These are phyloP conservation scores for Cercospora sojina DNA, from an alignment of 2,329 filamentous ascomycete species.

Conservation along the genomic window DNA sequence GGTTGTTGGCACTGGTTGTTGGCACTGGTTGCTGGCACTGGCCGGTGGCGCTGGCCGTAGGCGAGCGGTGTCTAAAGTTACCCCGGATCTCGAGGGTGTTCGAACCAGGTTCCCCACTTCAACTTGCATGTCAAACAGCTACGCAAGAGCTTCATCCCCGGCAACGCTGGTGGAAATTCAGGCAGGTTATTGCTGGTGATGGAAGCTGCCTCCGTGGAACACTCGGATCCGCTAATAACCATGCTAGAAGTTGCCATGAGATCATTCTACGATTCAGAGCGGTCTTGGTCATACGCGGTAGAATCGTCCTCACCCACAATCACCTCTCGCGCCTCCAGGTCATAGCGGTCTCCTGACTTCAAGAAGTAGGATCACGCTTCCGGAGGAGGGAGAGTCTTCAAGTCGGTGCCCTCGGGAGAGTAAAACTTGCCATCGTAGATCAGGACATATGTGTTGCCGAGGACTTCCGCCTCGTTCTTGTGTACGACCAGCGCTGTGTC, in stretches of 20 bases:
- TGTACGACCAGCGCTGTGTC: slow-evolving; percentile 27
- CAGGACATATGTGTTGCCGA: slow-evolving; percentile 25
- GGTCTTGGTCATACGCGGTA: neutral
- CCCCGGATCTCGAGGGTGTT: neutral
- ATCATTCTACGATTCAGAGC: neutral
- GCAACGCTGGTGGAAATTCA: neutral
- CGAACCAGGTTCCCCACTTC: neutral
- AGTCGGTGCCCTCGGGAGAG: slow-evolving; percentile 22
- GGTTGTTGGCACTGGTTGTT: neutral
- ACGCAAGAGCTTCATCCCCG: neutral
- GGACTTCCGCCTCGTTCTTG: slow-evolving; percentile 24
- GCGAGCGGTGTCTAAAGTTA: neutral
- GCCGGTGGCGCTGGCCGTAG: neutral
- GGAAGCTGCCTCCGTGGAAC: neutral
- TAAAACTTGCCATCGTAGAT: slow-evolving; percentile 28
- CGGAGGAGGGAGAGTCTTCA: slow-evolving; percentile 22
- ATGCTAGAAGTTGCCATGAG: neutral
- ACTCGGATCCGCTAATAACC: neutral
- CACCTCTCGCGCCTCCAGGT: slow-evolving; percentile 23
- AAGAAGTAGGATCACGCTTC: slow-evolving; percentile 26
- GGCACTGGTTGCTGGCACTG: neutral
- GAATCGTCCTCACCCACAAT: slow-evolving; percentile 6
- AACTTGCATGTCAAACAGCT: neutral
- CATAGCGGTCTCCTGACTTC: slow-evolving; percentile 25
- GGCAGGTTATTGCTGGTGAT: neutral